Conservation (phyloP, 2,329 filamentous ascomycete species). For the Arachnomyces sp. region DNA sequence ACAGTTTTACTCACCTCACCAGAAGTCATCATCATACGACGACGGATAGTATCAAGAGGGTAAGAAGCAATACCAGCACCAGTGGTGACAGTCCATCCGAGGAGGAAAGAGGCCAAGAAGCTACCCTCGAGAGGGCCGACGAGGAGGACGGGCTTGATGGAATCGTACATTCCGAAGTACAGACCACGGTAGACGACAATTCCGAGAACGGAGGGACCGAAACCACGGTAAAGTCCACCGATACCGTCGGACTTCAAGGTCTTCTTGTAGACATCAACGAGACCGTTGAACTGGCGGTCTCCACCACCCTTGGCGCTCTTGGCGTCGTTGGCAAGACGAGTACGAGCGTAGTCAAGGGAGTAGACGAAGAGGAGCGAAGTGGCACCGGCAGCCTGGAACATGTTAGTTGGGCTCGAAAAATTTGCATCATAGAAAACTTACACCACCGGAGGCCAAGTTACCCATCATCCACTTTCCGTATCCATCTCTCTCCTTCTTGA, state of each 20-base stretch:
- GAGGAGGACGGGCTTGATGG: slow-evolving; percentile 97
- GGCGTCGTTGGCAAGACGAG: slow-evolving; percentile 99
- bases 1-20: slow-evolving; percentile 56
- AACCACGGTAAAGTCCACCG: slow-evolving; percentile 99
- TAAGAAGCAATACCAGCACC: slow-evolving; percentile 99
- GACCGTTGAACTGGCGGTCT: slow-evolving; percentile 99
- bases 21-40: slow-evolving; percentile 99
- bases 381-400: slow-evolving; percentile 77
- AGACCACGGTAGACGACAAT: slow-evolving; percentile 99
- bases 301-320: slow-evolving; percentile 95
- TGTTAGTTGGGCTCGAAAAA: background rate
- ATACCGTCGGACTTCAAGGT: slow-evolving; percentile 97
- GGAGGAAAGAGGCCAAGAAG: slow-evolving; percentile 98
- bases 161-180: slow-evolving; percentile 99
- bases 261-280: slow-evolving; percentile 99
- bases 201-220: slow-evolving; percentile 98
- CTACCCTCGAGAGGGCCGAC: slow-evolving; percentile 86
- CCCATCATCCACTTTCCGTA: slow-evolving; percentile 98
- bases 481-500: slow-evolving; percentile 99
- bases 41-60: slow-evolving; percentile 99
- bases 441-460: slow-evolving; percentile 99
- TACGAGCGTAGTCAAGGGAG: slow-evolving; percentile 99
- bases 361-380: slow-evolving; percentile 99
- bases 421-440: slow-evolving; percentile 47
- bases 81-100: slow-evolving; percentile 98